Percentiles rank a stretch among this genome's conserved stretches.
These are phyloP conservation scores for Zalaria sp. DNA, from an alignment of 2,329 filamentous ascomycete genomes.

Conservation along the genomic window DNA sequence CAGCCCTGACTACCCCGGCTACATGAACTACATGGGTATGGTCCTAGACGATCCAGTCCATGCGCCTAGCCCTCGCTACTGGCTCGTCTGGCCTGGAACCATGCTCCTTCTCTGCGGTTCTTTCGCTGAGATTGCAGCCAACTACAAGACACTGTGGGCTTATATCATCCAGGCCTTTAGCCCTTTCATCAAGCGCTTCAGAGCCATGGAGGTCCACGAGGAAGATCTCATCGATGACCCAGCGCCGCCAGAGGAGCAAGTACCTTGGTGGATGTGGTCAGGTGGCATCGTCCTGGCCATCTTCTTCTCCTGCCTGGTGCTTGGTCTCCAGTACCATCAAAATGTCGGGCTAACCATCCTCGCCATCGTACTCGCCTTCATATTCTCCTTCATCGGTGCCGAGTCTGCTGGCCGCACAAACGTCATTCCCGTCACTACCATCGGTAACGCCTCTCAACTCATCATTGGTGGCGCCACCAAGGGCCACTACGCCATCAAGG, in stretches of 20 bases:
- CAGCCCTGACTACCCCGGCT: constrained; percentile 15
- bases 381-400: constrained; percentile 45
- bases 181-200: neutral
- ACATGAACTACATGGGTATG: constrained; percentile 22
- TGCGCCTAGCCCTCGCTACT: constrained; percentile 29
- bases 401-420: constrained; percentile 40
- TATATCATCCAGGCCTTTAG: neutral
- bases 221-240: constrained; percentile 33
- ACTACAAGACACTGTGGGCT: constrained; percentile 20
- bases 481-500: constrained; percentile 30
- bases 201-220: constrained; percentile 7
- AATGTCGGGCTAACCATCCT: constrained; percentile 40
- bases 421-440: constrained; percentile 46
- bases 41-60: constrained; percentile 10
- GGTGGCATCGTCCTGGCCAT: constrained; percentile 31
- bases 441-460: constrained; percentile 52
- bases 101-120: constrained; percentile 29
- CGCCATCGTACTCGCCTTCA: constrained; percentile 39
- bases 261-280: constrained; percentile 38
- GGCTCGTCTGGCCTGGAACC: constrained; percentile 34
- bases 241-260: constrained; percentile 27
- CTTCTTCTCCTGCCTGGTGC: constrained; percentile 34
- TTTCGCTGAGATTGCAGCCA: constrained; percentile 20
- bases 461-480: constrained; percentile 47
- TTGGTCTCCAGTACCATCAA: constrained; percentile 39